Conservation (phyloP, 306 rosid genomes). For the Alnus glutinosa region DNA sequence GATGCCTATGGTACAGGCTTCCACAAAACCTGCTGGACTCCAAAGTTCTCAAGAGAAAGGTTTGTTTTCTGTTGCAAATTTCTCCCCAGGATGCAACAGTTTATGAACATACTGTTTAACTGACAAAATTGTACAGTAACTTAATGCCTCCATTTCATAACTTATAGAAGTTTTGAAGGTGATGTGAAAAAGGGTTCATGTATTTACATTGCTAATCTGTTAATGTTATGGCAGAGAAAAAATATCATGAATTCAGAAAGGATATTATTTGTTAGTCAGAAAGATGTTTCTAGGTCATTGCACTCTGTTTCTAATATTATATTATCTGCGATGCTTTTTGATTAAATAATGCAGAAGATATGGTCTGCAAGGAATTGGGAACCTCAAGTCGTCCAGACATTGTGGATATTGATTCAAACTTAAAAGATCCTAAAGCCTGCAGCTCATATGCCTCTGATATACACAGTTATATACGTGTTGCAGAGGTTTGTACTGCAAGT, state of each 20-base stretch:
- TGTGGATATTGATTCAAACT: slow-evolving; percentile 57
- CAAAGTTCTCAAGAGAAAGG: slow-evolving; percentile 50
- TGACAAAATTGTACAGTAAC: slow-evolving; percentile 1
- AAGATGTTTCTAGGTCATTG: slow-evolving; percentile 5
- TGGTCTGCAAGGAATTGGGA: slow-evolving; percentile 39
- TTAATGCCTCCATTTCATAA: neutral
- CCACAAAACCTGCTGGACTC: slow-evolving; percentile 34
- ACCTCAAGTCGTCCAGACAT: slow-evolving; percentile 38
- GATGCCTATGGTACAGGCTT: slow-evolving; percentile 33
- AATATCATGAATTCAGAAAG: neutral
- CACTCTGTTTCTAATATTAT: slow-evolving; percentile 5
- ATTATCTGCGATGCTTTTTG: slow-evolving; percentile 19
- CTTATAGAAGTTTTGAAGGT: neutral
- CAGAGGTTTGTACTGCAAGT: slow-evolving; percentile 66
- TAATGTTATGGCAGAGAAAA: neutral
- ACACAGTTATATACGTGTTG: slow-evolving; percentile 49
- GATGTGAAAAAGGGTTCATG: neutral
- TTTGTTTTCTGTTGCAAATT: slow-evolving; percentile 29
- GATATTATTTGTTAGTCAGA: slow-evolving; percentile 3
- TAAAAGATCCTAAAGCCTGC: slow-evolving; percentile 67
- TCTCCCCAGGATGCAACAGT: slow-evolving; percentile 18
- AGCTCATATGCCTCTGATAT: slow-evolving; percentile 74
- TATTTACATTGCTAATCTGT: neutral
- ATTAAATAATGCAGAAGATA: slow-evolving; percentile 50
- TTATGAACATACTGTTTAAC: slow-evolving; percentile 10